phyloP scores from a whole-genome alignment of 768 basidiomycete species.

The Tricholoma furcatifolium region DNA sequence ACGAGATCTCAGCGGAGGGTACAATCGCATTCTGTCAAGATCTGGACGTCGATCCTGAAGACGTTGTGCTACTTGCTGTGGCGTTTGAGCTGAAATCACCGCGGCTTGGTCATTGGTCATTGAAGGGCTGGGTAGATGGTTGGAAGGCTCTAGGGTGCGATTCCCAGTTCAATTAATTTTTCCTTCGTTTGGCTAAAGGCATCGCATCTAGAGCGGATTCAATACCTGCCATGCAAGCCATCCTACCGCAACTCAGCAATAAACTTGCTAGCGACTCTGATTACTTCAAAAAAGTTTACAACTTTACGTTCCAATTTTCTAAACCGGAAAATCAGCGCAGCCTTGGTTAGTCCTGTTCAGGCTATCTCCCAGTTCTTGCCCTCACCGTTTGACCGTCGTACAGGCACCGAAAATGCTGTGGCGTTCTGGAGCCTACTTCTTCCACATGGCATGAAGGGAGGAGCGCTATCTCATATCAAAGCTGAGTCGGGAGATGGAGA shows the following conservation, averaged over 20 bases:
- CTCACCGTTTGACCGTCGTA: background rate
- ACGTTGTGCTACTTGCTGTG: slow-evolving; percentile 78
- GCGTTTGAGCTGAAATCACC: slow-evolving; percentile 83
- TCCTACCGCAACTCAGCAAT: slow-evolving; percentile 52
- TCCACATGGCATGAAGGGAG: slow-evolving; percentile 66
- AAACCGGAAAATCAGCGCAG: slow-evolving; percentile 76
- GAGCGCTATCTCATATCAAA: slow-evolving; percentile 50
- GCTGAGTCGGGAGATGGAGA: slow-evolving; percentile 41
- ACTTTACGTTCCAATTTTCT: slow-evolving; percentile 79
- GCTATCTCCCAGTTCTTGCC: background rate
- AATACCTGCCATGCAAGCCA: slow-evolving; percentile 55
- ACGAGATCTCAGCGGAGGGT: slow-evolving; percentile 73
- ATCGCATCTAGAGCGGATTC: slow-evolving; percentile 55
- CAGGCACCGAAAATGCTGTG: slow-evolving; percentile 68
- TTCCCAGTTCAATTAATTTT: background rate
- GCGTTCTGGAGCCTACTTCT: slow-evolving; percentile 81
- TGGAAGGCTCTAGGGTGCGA: slow-evolving; percentile 71
- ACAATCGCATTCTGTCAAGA: slow-evolving; percentile 78
- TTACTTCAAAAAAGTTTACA: slow-evolving; percentile 80
- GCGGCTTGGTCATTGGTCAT: slow-evolving; percentile 67
- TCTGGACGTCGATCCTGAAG: slow-evolving; percentile 69
- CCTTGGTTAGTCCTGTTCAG: slow-evolving; percentile 48
- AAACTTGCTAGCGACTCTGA: slow-evolving; percentile 61
- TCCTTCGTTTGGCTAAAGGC: background rate
- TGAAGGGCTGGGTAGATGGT: slow-evolving; percentile 74